Conservation (phyloP, 1,284 basidiomycete genomes). For the Sanguinoderma infundibulare region DNA sequence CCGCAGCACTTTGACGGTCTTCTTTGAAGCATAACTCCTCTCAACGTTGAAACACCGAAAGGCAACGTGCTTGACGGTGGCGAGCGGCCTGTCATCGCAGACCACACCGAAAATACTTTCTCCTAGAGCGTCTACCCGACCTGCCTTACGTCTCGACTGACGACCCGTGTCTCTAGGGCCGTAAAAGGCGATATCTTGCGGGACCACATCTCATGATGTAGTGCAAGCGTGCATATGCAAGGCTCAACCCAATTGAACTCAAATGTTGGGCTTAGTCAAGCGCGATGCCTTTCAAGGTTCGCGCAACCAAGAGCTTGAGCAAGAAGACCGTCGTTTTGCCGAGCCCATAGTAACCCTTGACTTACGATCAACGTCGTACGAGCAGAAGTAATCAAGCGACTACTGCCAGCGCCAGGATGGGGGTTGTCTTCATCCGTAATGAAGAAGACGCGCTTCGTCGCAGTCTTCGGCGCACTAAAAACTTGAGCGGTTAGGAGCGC, state of each 20-base stretch:
- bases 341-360: not conserved
- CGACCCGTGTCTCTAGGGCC: not conserved
- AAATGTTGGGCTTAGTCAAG: not conserved
- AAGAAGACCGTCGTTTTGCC: not conserved
- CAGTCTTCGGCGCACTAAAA: conserved; percentile 79
- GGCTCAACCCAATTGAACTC: not conserved
- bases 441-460: conserved; percentile 89
- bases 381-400: conserved; percentile 66
- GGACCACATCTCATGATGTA: too few species aligned
- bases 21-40: not conserved
- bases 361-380: conserved; percentile 71
- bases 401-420: conserved; percentile 47
- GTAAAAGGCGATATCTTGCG: too few species aligned
- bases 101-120: not conserved
- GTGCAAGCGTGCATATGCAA: not conserved
- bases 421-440: conserved; percentile 91
- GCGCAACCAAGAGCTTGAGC: not conserved
- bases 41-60: not conserved
- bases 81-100: not conserved
- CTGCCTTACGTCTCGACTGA: not conserved
- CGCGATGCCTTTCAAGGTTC: not conserved
- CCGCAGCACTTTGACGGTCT: not conserved
- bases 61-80: not conserved
- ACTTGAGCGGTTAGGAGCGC: conserved; percentile 5
- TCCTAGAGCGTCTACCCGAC: not conserved